Conservation (phyloP, 495 filamentous ascomycete species). For the Penicillium atrosanguineum region DNA sequence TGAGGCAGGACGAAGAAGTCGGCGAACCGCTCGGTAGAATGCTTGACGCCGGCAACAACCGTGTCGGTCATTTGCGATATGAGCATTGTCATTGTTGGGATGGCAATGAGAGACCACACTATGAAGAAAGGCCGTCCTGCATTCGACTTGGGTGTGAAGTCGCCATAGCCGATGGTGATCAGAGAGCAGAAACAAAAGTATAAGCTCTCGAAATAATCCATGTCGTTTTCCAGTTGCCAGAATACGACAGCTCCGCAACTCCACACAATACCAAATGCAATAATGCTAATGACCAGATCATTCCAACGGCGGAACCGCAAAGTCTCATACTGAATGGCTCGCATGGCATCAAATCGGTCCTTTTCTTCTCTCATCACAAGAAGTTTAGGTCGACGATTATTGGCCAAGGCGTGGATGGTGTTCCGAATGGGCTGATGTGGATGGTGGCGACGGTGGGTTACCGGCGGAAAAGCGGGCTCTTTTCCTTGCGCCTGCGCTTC, state of each 20-base stretch:
- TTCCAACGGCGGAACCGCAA: conserved; percentile 65
- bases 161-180: conserved; percentile 89
- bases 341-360: conserved; percentile 79
- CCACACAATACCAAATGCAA: conserved; percentile 69
- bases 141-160: conserved; percentile 70
- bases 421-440: conserved; percentile 21
- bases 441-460: conserved; percentile 8
- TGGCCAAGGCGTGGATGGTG: conserved; percentile 22
- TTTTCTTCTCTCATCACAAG: conserved; percentile 51
- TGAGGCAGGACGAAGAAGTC: conserved; percentile 60
- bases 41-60: conserved; percentile 55
- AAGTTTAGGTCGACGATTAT: conserved; percentile 23
- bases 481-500: background rate
- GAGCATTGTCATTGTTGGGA: conserved; percentile 67
- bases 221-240: conserved; percentile 46
- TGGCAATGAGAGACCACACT: conserved; percentile 70
- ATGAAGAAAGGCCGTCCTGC: conserved; percentile 83
- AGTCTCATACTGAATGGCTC: conserved; percentile 68
- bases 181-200: conserved; percentile 84
- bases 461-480: conserved; percentile 1
- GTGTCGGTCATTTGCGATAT: conserved; percentile 65
- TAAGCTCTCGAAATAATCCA: conserved; percentile 69
- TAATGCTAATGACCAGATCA: conserved; percentile 64
- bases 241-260: conserved; percentile 81
- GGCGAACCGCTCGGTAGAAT: conserved; percentile 49